phyloP scores from a whole-genome alignment of 495 filamentous ascomycete genomes.

The Aspergillus wentii region DNA sequence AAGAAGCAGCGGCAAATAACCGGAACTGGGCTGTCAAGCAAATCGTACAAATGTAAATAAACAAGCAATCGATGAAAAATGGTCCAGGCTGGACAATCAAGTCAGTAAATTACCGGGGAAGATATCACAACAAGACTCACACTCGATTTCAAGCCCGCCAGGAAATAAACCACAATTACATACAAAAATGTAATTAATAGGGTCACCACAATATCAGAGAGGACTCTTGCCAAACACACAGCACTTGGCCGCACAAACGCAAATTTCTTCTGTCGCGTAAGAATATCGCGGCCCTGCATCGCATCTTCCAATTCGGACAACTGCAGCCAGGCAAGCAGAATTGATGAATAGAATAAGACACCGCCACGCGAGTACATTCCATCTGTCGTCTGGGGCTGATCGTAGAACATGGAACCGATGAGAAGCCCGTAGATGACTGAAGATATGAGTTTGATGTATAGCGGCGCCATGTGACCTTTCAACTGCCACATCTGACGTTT shows the following conservation, averaged over 20 bases:
- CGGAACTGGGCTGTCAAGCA: conserved; percentile 47
- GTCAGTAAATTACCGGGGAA: too few relatives aligned
- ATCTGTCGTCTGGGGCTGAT: conserved; percentile 39
- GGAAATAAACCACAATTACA: conserved; percentile 67
- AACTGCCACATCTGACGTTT: conserved; percentile 54
- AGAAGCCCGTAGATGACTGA: conserved; percentile 27
- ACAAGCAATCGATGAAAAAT: conserved; percentile 57
- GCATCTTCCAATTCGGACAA: conserved; percentile 67
- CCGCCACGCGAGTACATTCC: conserved; percentile 41
- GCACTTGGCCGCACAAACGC: conserved; percentile 76
- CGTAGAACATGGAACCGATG: conserved; percentile 33
- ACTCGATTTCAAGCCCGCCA: conserved; percentile 45
- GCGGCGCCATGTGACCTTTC: conserved; percentile 23
- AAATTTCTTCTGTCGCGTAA: conserved; percentile 72
- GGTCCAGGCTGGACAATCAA: conserved; percentile 16
- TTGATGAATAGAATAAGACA: conserved; percentile 64
- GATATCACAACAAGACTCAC: conserved; percentile 12
- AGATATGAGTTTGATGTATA: conserved; percentile 32
- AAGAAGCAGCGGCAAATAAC: conserved; percentile 36
- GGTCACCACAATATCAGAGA: conserved; percentile 64
- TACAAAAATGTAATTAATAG: conserved; percentile 61
- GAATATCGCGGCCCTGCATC: conserved; percentile 64
- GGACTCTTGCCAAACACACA: conserved; percentile 65
- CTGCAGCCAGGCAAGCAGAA: conserved; percentile 78
- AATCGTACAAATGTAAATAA: conserved; percentile 46